phyloP scores from a whole-genome alignment of 2,329 filamentous ascomycete genomes.

The Pseudopithomyces maydicus region DNA sequence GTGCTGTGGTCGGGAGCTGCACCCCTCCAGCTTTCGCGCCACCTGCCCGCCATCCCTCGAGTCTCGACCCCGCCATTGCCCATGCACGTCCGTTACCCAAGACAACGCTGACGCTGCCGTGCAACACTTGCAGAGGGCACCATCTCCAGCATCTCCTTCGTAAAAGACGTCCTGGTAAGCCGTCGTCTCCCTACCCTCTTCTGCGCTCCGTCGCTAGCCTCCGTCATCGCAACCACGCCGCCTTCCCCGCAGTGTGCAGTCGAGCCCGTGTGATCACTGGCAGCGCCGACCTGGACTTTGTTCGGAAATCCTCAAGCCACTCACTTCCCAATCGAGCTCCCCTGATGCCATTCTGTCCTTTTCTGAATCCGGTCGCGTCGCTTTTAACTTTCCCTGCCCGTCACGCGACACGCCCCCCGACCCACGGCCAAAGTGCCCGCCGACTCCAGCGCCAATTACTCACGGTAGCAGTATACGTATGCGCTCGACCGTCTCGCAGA shows the following conservation, averaged over 20 bases:
- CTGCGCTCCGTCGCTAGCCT: conserved; percentile 12
- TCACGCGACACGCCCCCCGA: conserved; percentile 35
- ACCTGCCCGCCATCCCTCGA: conserved; percentile 21
- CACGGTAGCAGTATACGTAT: conserved; percentile 72
- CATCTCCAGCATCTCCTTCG: conserved; percentile 82
- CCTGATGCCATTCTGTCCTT: conserved; percentile 17
- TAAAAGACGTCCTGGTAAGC: conserved; percentile 81
- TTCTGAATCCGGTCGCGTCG: conserved; percentile 21
- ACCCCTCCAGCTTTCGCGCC: conserved; percentile 39
- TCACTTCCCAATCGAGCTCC: conserved; percentile 28
- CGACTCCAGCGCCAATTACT: conserved; percentile 23
- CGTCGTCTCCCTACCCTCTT: conserved; percentile 24
- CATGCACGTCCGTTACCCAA: conserved; percentile 21
- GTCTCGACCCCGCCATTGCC: conserved; percentile 18
- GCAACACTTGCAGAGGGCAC: conserved; percentile 68
- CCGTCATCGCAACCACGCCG: conserved; percentile 23
- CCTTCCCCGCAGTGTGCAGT: conserved; percentile 42
- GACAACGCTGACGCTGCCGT: conserved; percentile 30
- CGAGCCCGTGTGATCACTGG: conserved; percentile 30
- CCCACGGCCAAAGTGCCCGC: conserved; percentile 19
- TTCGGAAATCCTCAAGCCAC: conserved; percentile 31
- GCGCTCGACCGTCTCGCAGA: conserved; percentile 69
- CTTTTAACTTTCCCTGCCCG: conserved; percentile 26
- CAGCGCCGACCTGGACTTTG: conserved; percentile 20
- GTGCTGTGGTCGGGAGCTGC: conserved; percentile 19